Conservation (phyloP, 345 rosid species). For the Eucalyptus erythrocorys region DNA sequence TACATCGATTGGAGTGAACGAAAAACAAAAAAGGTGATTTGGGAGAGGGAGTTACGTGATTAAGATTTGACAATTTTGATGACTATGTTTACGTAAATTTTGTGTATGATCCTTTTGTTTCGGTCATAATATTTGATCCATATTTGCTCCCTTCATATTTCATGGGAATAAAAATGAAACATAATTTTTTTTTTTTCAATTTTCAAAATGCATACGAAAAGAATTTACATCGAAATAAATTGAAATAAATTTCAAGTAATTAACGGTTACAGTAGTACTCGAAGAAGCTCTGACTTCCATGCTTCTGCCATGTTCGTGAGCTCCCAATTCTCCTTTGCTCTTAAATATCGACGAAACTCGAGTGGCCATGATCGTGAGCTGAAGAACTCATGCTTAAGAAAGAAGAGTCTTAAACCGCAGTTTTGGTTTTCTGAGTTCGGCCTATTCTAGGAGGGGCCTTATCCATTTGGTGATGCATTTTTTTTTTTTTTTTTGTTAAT, state of each 20-base stretch:
- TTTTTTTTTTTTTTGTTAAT: too few relatives aligned
- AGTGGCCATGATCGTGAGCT: background rate
- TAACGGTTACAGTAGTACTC: background rate
- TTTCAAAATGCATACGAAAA: background rate
- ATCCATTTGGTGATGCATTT: background rate
- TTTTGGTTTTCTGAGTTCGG: background rate
- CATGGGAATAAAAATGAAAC: background rate
- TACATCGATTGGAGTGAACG: too few relatives aligned
- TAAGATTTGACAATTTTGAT: background rate
- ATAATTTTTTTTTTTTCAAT: background rate
- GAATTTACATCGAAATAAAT: background rate
- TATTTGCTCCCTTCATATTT: background rate
- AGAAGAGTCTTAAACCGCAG: background rate
- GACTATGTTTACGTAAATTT: background rate
- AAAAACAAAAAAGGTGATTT: too few relatives aligned
- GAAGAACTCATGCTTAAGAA: background rate
- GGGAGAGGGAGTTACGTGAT: background rate
- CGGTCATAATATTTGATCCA: background rate
- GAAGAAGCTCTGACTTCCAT: background rate
- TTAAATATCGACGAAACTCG: background rate
- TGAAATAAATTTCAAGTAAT: background rate
- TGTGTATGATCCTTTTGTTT: background rate
- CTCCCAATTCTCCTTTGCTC: background rate
- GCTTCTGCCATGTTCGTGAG: background rate
- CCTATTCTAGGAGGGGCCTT: background rate